A percentile compares a stretch with the other conserved stretches of the same genome.
Evolutionary conservation across 2,329 filamentous ascomycete species (phyloP).

Genomic region (Curvularia lunata): DNA sequence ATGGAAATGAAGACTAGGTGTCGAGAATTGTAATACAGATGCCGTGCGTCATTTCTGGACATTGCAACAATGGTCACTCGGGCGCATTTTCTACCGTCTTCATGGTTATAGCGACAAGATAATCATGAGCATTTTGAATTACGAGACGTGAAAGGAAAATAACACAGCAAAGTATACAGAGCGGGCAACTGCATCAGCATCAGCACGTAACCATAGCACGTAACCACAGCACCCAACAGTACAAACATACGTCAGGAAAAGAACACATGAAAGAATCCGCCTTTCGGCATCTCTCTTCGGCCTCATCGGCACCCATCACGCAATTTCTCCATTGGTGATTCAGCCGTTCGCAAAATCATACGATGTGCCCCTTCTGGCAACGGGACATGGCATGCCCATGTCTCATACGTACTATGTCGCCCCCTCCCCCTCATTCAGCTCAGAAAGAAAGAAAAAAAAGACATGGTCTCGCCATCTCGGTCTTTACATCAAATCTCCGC

Average conservation of each 20-base stretch:
- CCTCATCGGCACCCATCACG: background rate
- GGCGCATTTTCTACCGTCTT: background rate
- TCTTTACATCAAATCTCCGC: background rate
- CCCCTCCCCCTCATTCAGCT: background rate
- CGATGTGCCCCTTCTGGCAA: background rate
- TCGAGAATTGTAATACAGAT: background rate
- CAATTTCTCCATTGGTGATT: background rate
- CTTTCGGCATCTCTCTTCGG: background rate
- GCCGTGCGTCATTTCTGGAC: background rate
- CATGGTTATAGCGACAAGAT: background rate
- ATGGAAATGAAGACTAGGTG: background rate
- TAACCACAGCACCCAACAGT: background rate
- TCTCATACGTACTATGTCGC: background rate
- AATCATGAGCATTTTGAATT: background rate
- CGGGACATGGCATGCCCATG: background rate
- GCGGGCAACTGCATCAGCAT: background rate
- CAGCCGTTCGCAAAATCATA: background rate
- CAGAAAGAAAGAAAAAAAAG: too few relatives aligned
- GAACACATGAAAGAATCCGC: background rate
- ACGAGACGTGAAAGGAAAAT: background rate
- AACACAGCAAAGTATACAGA: background rate
- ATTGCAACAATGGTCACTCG: background rate
- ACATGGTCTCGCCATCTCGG: background rate
- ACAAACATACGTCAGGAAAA: background rate
- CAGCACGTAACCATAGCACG: too few relatives aligned